Conservation (phyloP, 2,329 filamentous ascomycete genomes). For the Claviceps maximensis region DNA sequence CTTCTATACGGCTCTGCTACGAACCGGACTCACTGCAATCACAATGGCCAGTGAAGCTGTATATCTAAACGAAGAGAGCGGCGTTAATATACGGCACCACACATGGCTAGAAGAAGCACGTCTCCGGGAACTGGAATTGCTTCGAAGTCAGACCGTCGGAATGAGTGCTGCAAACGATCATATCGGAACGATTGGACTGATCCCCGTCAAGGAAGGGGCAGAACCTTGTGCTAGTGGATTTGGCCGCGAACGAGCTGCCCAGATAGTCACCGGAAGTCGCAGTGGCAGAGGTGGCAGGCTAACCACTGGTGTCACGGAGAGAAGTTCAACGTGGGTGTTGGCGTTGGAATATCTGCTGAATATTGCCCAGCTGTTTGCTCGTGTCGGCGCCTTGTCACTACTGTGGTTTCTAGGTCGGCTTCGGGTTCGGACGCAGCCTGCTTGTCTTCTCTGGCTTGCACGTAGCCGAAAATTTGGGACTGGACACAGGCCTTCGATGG, state of each 20-base stretch:
- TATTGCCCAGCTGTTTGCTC: slow-evolving; percentile 39
- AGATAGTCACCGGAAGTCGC: slow-evolving; percentile 37
- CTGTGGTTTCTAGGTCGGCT: slow-evolving; percentile 46
- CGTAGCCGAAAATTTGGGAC: slow-evolving; percentile 5
- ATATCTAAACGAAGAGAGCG: slow-evolving; percentile 79
- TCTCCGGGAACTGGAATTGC: slow-evolving; percentile 58
- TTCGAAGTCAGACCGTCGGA: slow-evolving; percentile 37
- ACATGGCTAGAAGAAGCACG: slow-evolving; percentile 92
- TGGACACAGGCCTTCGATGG: background rate
- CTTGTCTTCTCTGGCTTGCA: slow-evolving; percentile 45
- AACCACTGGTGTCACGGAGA: slow-evolving; percentile 67
- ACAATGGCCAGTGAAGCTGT: slow-evolving; percentile 93
- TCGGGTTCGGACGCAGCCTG: slow-evolving; percentile 21
- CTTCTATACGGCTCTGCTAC: slow-evolving; percentile 82
- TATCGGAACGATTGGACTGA: slow-evolving; percentile 39
- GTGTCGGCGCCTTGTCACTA: slow-evolving; percentile 17
- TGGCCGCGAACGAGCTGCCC: slow-evolving; percentile 54
- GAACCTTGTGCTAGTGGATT: slow-evolving; percentile 42
- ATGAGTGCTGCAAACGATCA: slow-evolving; percentile 35
- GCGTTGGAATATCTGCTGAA: slow-evolving; percentile 63
- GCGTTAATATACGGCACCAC: slow-evolving; percentile 57
- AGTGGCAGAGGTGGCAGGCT: slow-evolving; percentile 36
- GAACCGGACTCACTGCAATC: slow-evolving; percentile 75
- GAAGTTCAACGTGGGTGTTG: slow-evolving; percentile 66
- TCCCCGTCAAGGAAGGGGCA: slow-evolving; percentile 37